These are phyloP conservation scores for Helenozyma rhizophorensis DNA, from an alignment of 805 yeast genomes.

Conservation along the genomic window DNA sequence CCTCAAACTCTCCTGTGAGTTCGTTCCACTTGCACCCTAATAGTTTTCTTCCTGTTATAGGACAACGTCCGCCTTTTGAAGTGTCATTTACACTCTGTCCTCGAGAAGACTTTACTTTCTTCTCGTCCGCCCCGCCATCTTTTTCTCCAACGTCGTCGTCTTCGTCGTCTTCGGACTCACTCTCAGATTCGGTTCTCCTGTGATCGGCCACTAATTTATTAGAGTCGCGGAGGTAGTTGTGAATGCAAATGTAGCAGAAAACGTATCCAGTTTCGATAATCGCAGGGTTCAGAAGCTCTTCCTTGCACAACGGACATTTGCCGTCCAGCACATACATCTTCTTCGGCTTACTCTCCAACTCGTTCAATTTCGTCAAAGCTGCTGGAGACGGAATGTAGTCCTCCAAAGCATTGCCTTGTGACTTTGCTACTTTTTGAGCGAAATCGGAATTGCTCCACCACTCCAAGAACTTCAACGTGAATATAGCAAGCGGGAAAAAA, in stretches of 20 bases:
- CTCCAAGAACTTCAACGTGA: constrained; percentile 76
- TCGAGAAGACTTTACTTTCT: constrained; percentile 1
- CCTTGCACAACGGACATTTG: constrained; percentile 67
- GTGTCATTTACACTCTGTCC: constrained; percentile 20
- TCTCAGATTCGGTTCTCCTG: constrained; percentile 6
- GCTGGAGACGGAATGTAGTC: constrained; percentile 48
- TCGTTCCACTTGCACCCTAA: constrained; percentile 66
- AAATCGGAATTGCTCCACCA: constrained; percentile 89
- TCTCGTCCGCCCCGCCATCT: constrained; percentile 5
- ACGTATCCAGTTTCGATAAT: constrained; percentile 89
- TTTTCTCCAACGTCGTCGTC: constrained; percentile 12
- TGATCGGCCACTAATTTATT: constrained; percentile 25
- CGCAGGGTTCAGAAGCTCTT: constrained; percentile 70
- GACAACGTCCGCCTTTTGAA: constrained; percentile 68
- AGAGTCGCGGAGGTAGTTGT: constrained; percentile 52
- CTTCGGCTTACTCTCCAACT: constrained; percentile 13
- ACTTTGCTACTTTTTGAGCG: constrained; percentile 52
- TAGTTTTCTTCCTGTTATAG: constrained; percentile 69
- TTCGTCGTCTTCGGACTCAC: constrained; percentile 15
- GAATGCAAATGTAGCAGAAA: constrained; percentile 84
- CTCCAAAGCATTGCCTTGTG: constrained; percentile 42
- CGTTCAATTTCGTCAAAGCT: constrained; percentile 15
- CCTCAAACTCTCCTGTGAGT: constrained; percentile 59
- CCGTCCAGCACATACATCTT: constrained; percentile 26
- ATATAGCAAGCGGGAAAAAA: constrained; percentile 76